Conservation (phyloP, 176 grass and related monocot species). For the Phoenix dactylifera region DNA sequence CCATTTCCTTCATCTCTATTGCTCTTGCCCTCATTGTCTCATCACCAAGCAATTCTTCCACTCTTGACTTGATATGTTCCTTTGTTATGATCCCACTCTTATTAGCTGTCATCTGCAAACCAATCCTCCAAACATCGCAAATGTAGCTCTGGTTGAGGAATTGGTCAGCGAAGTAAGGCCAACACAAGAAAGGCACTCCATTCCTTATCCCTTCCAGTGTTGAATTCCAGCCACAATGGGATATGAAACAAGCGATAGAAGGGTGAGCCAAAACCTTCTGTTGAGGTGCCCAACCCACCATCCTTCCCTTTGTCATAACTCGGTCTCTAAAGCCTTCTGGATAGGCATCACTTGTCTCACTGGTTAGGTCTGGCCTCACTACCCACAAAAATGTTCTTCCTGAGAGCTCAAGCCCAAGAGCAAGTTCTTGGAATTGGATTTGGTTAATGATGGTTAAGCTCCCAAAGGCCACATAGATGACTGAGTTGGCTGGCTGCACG, state of each 20-base stretch:
- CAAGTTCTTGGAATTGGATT: slow-evolving; percentile 41
- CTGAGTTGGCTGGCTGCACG: slow-evolving; percentile 19
- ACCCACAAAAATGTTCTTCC: slow-evolving; percentile 52
- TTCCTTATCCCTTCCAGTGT: slow-evolving; percentile 38
- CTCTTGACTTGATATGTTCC: slow-evolving; percentile 1
- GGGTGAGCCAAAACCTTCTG: slow-evolving; percentile 33
- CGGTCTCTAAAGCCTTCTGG: slow-evolving; percentile 18
- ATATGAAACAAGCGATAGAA: slow-evolving; percentile 33
- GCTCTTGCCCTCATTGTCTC: not conserved
- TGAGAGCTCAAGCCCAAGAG: slow-evolving; percentile 30
- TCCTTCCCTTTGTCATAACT: not conserved
- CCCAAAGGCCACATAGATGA: slow-evolving; percentile 63
- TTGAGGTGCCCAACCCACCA: slow-evolving; percentile 38
- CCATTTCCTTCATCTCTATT: slow-evolving; percentile 7
- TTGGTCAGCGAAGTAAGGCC: slow-evolving; percentile 25
- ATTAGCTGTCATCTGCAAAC: slow-evolving; percentile 1
- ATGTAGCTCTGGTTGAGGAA: slow-evolving; percentile 38
- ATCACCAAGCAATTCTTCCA: slow-evolving; percentile 12
- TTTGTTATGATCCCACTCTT: not conserved
- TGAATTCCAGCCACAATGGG: slow-evolving; percentile 55
- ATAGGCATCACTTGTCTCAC: slow-evolving; percentile 9
- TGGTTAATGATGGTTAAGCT: slow-evolving; percentile 33
- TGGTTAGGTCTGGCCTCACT: slow-evolving; percentile 31
- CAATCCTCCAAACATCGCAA: slow-evolving; percentile 26
- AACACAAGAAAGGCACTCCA: slow-evolving; percentile 24